Percentiles rank a stretch among this genome's conserved stretches.
phyloP scores from a whole-genome alignment of 768 basidiomycete genomes.

The Kwoniella heveanensis region DNA sequence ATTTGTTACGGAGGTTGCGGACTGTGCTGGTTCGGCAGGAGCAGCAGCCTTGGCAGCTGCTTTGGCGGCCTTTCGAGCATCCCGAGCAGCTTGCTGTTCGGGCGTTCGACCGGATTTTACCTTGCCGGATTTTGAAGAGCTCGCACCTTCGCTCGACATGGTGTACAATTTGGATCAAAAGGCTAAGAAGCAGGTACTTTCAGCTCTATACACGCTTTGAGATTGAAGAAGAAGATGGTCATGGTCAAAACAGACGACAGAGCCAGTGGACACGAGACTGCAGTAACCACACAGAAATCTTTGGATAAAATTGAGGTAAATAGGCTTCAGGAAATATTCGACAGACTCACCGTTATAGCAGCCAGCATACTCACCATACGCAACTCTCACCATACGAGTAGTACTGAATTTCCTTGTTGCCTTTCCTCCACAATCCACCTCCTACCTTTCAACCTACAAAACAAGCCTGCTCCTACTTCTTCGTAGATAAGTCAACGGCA shows the following conservation, averaged over 20 bases:
- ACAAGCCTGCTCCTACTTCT: neutral
- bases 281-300: no score
- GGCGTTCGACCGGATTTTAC: slow-evolving; percentile 32
- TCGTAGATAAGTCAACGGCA: neutral
- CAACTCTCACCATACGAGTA: neutral
- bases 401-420: no score
- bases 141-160: slow-evolving; percentile 23
- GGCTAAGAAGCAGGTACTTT: no score
- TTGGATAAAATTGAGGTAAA: slow-evolving; percentile 23
- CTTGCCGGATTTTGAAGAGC: slow-evolving; percentile 13
- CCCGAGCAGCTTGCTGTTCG: slow-evolving; percentile 37
- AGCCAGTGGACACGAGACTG: no score
- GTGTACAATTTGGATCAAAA: no score
- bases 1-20: neutral
- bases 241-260: neutral
- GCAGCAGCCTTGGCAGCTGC: slow-evolving; percentile 9
- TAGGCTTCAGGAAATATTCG: slow-evolving; percentile 16
- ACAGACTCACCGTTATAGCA: slow-evolving; percentile 1
- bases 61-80: slow-evolving; percentile 39
- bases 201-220: no score
- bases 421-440: neutral
- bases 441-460: neutral
- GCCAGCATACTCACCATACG: neutral
- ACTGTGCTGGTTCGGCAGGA: neutral
- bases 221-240: no score